These are phyloP conservation scores for Cyclotella distinguenda DNA, from an alignment of 108 stramenopile genomes.

Conservation along the genomic window DNA sequence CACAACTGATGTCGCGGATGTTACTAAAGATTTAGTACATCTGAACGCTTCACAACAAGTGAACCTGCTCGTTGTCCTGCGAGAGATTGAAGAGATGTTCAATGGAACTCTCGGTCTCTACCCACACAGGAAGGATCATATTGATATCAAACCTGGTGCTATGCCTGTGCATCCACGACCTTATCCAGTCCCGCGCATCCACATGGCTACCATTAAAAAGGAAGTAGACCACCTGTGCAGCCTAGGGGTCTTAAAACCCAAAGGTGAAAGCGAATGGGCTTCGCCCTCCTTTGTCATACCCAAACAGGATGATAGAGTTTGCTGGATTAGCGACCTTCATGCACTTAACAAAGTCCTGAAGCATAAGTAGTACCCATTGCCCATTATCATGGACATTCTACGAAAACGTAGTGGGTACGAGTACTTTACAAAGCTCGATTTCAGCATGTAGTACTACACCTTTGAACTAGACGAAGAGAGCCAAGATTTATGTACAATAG, in stretches of 20 bases:
- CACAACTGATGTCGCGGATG: too few species aligned
- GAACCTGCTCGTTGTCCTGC: constrained; percentile 12
- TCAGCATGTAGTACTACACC: constrained; percentile 48
- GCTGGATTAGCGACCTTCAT: constrained; percentile 48
- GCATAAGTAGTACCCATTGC: constrained; percentile 34
- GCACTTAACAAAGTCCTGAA: constrained; percentile 32
- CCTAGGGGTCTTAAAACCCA: constrained; percentile 14
- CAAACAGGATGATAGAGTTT: constrained; percentile 40
- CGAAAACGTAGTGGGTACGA: constrained; percentile 15
- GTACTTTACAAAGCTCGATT: constrained; percentile 35
- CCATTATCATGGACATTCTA: constrained; percentile 43
- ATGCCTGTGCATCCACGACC: constrained; percentile 20
- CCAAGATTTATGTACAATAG: constrained; percentile 20
- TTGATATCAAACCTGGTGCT: constrained; percentile 31
- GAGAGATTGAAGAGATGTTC: constrained; percentile 25
- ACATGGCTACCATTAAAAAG: constrained; percentile 30
- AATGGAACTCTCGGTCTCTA: constrained; percentile 41
- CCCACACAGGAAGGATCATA: constrained; percentile 33
- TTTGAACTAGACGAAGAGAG: constrained; percentile 37
- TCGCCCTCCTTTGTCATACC: constrained; percentile 41
- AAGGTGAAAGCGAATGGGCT: constrained; percentile 24
- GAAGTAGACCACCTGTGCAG: constrained; percentile 28
- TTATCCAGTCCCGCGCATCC: constrained; percentile 32
- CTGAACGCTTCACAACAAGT: constrained; percentile 16
- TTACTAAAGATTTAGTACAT: too few species aligned